Percentiles rank a stretch among this genome's conserved stretches.
Evolutionary conservation across 208 protist species (phyloP).

Genomic region (Herpetomonas tarakana): DNA sequence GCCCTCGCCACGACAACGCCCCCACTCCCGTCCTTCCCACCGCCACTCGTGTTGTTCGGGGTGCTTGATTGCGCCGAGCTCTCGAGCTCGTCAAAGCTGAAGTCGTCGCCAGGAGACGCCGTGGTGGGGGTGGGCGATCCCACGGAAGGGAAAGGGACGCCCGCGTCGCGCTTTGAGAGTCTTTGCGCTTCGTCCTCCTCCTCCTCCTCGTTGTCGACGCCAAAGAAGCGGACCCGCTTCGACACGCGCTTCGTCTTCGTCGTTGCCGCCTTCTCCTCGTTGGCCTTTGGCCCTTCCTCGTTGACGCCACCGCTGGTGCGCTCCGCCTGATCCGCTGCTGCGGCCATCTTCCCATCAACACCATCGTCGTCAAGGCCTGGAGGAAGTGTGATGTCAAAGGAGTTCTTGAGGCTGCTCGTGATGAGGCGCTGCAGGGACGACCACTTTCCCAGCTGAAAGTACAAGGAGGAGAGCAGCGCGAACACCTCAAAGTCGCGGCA

Average conservation of each 20-base stretch:
- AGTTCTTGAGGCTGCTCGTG: constrained; percentile 67
- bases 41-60: background rate
- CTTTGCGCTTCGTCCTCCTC: constrained; percentile 13
- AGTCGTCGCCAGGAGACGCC: constrained; percentile 21
- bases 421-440: constrained; percentile 75
- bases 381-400: no score
- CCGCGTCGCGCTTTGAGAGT: no score
- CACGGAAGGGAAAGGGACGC: no score
- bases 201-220: constrained; percentile 23
- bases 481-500: constrained; percentile 89
- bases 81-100: constrained; percentile 19
- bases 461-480: constrained; percentile 77
- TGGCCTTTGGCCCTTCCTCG: background rate
- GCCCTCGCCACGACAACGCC: background rate
- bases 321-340: no score
- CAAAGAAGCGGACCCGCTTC: constrained; percentile 73
- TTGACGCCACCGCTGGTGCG: background rate
- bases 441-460: constrained; percentile 88
- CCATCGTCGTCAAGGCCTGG: no score
- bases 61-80: background rate
- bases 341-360: no score
- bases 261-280: constrained; percentile 7
- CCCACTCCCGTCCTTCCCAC: background rate
- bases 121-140: background rate
- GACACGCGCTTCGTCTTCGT: constrained; percentile 18